Conservation (phyloP, 2,329 filamentous ascomycete species). For the Blastomyces silverae region DNA sequence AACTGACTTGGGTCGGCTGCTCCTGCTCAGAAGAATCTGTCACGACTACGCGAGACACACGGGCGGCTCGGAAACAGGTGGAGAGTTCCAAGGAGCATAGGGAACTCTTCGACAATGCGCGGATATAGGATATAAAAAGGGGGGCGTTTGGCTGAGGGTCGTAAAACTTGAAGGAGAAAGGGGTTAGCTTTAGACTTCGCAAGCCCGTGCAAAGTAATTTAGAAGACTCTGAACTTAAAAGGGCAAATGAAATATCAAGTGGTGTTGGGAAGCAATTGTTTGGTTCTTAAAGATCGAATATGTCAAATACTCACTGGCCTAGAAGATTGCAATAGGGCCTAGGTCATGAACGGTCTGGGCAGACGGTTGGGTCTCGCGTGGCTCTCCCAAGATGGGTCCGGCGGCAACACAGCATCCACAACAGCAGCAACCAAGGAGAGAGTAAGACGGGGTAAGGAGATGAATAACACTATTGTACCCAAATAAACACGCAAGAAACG, state of each 20-base stretch:
- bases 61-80: constrained; percentile 9
- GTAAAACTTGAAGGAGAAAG: not conserved
- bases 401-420: constrained; percentile 15
- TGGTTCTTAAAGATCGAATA: not conserved
- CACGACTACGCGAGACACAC: constrained; percentile 15
- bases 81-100: constrained; percentile 14
- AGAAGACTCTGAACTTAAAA: not conserved
- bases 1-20: not conserved
- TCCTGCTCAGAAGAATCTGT: constrained; percentile 5
- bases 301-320: constrained; percentile 9
- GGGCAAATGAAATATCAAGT: not conserved
- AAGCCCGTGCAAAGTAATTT: not conserved
- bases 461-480: constrained; percentile 11
- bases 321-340: constrained; percentile 5
- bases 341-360: constrained; percentile 10
- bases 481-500: constrained; percentile 13
- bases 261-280: not conserved
- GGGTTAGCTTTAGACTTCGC: not conserved
- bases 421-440: constrained; percentile 7
- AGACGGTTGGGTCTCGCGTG: constrained; percentile 3
- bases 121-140: not conserved
- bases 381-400: constrained; percentile 12
- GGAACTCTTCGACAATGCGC: constrained; percentile 5
- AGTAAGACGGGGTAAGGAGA: constrained; percentile 5
- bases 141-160: not conserved